These are phyloP conservation scores for Globisporangium radiosum DNA, from an alignment of 352 stramenopile genomes.

Conservation along the genomic window DNA sequence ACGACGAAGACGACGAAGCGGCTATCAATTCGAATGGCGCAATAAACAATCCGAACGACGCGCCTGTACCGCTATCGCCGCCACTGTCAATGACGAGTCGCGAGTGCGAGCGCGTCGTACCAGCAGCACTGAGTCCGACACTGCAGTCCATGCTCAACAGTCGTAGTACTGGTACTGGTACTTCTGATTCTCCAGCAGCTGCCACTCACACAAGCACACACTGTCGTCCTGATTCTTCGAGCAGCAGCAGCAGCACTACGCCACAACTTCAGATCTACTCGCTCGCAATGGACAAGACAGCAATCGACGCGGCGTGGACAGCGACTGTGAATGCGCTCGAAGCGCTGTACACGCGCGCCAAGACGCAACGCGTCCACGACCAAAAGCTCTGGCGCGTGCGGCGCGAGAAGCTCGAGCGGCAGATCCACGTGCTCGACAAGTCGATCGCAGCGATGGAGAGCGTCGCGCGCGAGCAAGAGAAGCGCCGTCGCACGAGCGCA, in stretches of 20 bases:
- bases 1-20: constrained; percentile 8
- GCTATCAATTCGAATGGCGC: constrained; percentile 8
- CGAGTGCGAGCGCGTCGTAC: constrained; percentile 6
- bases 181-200: background rate
- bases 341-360: constrained; percentile 35
- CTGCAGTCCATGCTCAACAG: constrained; percentile 4
- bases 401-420: constrained; percentile 58
- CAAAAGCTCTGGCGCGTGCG: constrained; percentile 52
- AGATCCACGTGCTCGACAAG: constrained; percentile 68
- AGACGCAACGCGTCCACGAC: constrained; percentile 30
- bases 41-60: background rate
- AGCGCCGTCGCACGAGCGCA: constrained; percentile 30
- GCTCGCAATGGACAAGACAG: constrained; percentile 43
- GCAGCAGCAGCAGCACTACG: background rate
- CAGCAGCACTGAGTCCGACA: constrained; percentile 5
- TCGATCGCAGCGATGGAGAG: constrained; percentile 59
- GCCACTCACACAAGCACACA: no score
- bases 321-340: constrained; percentile 39
- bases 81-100: constrained; percentile 7
- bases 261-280: constrained; percentile 23
- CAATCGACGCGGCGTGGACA: constrained; percentile 49
- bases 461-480: constrained; percentile 42
- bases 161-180: no score
- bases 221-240: no score
- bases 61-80: background rate